phyloP scores from a whole-genome alignment of 768 basidiomycete genomes.

The Leucogyrophana mollusca region DNA sequence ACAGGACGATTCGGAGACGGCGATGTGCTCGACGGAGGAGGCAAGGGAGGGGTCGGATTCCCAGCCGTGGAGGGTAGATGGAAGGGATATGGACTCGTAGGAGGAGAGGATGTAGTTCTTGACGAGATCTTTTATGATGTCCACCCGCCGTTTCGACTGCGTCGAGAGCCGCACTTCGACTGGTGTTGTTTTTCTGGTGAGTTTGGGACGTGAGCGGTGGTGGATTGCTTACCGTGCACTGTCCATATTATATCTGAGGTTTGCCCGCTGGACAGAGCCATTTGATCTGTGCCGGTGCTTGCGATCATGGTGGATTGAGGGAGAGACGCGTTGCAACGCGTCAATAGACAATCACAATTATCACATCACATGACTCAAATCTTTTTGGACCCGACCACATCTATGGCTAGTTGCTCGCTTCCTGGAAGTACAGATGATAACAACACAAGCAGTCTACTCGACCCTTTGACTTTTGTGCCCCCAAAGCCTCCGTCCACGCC shows the following conservation, averaged over 20 bases:
- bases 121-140: slow-evolving; percentile 68
- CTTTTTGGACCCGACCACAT: too few species aligned
- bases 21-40: slow-evolving; percentile 74
- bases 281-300: slow-evolving; percentile 12
- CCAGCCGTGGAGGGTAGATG: slow-evolving; percentile 78
- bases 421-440: slow-evolving; percentile 25
- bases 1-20: slow-evolving; percentile 68
- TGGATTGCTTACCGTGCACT: slow-evolving; percentile 54
- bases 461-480: slow-evolving; percentile 55
- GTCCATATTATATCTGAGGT: slow-evolving; percentile 49
- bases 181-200: slow-evolving; percentile 24
- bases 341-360: slow-evolving; percentile 43
- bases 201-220: not conserved
- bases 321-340: slow-evolving; percentile 13
- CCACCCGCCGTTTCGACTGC: slow-evolving; percentile 69
- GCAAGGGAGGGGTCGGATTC: slow-evolving; percentile 68
- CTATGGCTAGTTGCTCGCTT: too few species aligned
- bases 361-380: slow-evolving; percentile 30
- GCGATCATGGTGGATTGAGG: slow-evolving; percentile 6
- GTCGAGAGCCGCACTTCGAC: slow-evolving; percentile 83
- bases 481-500: slow-evolving; percentile 49
- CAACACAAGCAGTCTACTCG: slow-evolving; percentile 22
- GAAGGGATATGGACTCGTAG: slow-evolving; percentile 65
- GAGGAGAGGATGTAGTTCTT: slow-evolving; percentile 52
- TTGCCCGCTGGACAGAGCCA: not conserved